Conservation (phyloP, 2,329 filamentous ascomycete species). For the Ophiostoma triangulosporum region DNA sequence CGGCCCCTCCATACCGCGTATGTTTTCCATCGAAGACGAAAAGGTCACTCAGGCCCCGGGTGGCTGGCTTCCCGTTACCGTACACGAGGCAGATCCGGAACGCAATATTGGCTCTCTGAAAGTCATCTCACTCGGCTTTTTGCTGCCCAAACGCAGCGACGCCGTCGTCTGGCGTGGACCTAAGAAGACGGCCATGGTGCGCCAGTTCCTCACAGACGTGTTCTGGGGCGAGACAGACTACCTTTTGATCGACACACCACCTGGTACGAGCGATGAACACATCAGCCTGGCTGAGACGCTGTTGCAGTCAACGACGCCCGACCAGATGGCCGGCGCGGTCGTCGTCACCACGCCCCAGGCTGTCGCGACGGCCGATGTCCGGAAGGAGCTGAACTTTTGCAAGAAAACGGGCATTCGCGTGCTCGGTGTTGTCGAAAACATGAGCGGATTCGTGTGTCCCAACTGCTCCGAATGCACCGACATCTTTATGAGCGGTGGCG, state of each 20-base stretch:
- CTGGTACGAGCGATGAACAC: conserved; percentile 92
- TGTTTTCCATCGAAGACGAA: conserved; percentile 76
- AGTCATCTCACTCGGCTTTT: conserved; percentile 89
- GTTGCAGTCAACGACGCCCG: conserved; percentile 45
- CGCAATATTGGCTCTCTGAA: conserved; percentile 48
- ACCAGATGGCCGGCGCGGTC: conserved; percentile 72
- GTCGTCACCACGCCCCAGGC: conserved; percentile 95
- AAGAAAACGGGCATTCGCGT: conserved; percentile 66
- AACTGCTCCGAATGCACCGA: conserved; percentile 78
- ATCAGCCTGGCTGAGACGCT: conserved; percentile 87
- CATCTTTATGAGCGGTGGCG: conserved; percentile 84
- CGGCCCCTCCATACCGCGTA: conserved; percentile 87
- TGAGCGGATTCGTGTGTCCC: conserved; percentile 81
- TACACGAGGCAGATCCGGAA: conserved; percentile 49
- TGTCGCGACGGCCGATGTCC: conserved; percentile 82
- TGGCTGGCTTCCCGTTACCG: conserved; percentile 81
- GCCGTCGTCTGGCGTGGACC: conserved; percentile 96
- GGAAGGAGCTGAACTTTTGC: conserved; percentile 91
- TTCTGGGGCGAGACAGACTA: conserved; percentile 83
- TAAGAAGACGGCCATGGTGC: conserved; percentile 98
- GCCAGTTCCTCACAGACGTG: conserved; percentile 87
- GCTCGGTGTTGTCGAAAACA: conserved; percentile 90
- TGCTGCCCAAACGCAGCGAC: conserved; percentile 69
- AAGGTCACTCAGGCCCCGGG: conserved; percentile 86
- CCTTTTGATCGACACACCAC: conserved; percentile 87